A percentile compares a stretch with the other conserved stretches of the same genome.
phyloP scores from a whole-genome alignment of 2,329 filamentous ascomycete genomes.

The Xylaria sp. region DNA sequence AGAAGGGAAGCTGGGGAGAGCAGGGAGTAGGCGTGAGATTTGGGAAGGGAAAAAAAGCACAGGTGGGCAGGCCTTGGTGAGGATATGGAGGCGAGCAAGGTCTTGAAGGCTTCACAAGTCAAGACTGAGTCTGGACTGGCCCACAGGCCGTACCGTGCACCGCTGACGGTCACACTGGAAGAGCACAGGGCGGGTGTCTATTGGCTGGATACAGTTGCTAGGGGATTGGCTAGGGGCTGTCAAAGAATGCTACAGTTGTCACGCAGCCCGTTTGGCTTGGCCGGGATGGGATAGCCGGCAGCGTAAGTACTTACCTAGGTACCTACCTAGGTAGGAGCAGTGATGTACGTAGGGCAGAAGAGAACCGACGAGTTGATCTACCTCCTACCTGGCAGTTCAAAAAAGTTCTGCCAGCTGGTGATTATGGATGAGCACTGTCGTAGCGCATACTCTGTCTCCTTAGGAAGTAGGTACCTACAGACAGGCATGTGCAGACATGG shows the following conservation, averaged over 20 bases:
- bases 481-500: too few species aligned
- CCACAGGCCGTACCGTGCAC: slow-evolving; percentile 11
- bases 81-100: slow-evolving; percentile 39
- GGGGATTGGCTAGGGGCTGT: slow-evolving; percentile 15
- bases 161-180: slow-evolving; percentile 1
- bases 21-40: slow-evolving; percentile 35
- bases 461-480: too few species aligned
- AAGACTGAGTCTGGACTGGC: slow-evolving; percentile 26
- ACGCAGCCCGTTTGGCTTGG: background rate
- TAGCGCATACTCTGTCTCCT: too few species aligned
- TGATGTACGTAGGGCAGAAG: too few species aligned
- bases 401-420: too few species aligned
- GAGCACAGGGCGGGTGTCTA: background rate
- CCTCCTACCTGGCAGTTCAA: too few species aligned
- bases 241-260: slow-evolving; percentile 22
- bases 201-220: slow-evolving; percentile 21
- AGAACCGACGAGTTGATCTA: too few species aligned
- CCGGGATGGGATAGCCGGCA: background rate
- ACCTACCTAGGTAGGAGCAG: too few species aligned
- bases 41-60: slow-evolving; percentile 29
- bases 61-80: slow-evolving; percentile 38
- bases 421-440: too few species aligned
- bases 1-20: slow-evolving; percentile 34
- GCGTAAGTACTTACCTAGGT: background rate
- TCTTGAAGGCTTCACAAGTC: slow-evolving; percentile 33